phyloP scores from a whole-genome alignment of 2,329 filamentous ascomycete genomes.

The Aspergillus jensenii region DNA sequence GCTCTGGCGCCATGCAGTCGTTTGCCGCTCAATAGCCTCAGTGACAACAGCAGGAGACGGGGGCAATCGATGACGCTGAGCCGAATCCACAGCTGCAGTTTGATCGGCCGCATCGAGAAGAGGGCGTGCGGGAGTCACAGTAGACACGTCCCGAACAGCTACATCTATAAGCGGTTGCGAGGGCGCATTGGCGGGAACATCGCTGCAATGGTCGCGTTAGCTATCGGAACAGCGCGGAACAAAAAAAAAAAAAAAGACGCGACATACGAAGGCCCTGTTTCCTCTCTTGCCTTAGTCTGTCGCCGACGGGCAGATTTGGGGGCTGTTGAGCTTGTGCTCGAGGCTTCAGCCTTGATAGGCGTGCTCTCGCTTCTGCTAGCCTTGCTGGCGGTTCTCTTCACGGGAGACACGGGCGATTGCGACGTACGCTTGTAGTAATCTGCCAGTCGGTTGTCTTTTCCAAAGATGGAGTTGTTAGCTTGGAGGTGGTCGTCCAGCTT shows the following conservation, averaged over 20 bases:
- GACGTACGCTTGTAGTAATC: constrained; percentile 68
- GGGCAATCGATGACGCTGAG: constrained; percentile 20
- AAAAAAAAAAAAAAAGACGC: background rate
- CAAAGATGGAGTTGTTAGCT: constrained; percentile 65
- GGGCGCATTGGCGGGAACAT: constrained; percentile 12
- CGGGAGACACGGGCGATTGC: constrained; percentile 45
- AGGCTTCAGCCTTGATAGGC: constrained; percentile 21
- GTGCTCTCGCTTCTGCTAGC: constrained; percentile 40
- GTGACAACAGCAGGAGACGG: constrained; percentile 51
- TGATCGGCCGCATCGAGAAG: constrained; percentile 7
- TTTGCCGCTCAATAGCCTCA: constrained; percentile 71
- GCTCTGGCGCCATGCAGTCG: constrained; percentile 36
- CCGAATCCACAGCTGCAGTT: constrained; percentile 15
- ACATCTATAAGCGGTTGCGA: background rate
- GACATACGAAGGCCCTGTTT: constrained; percentile 24
- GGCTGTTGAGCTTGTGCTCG: background rate
- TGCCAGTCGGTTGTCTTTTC: constrained; percentile 62
- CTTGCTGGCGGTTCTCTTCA: constrained; percentile 47
- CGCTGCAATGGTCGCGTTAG: constrained; percentile 5
- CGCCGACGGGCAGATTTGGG: constrained; percentile 39
- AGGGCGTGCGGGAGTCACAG: background rate
- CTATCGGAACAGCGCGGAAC: background rate
- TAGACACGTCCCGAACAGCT: background rate
- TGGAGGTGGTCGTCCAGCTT: constrained; percentile 72
- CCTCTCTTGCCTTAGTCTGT: constrained; percentile 33